Evolutionary conservation across 257 asterid species (phyloP), one percentile per base, ranked within the genome.

Genomic region (Solanum bukasovii): DNA sequence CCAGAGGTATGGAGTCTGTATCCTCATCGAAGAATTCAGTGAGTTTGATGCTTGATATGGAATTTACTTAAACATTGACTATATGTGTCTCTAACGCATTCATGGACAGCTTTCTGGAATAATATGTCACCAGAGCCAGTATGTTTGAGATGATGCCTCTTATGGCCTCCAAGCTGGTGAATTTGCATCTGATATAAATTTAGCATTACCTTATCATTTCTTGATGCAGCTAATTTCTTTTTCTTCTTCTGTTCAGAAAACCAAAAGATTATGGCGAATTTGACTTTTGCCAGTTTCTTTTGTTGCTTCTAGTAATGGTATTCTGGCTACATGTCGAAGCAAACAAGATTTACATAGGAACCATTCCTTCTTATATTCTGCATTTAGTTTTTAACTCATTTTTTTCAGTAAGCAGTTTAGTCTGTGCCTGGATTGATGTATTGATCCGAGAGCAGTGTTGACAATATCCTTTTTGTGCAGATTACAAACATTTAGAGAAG

Each of bases 401-500:
- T 49, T 49, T 86, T 59, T 75, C 74, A 29, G 84, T 40, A 23
- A 79, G 77, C 72, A 71, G 21, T 37, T 88, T 86, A 83, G 31
- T 29, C 83, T 86, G 37, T 85, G 87, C 96, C 93, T 89, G 68
- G 94, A 89, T 90, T 91, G 63, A 71, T n/a, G 37, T 73, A 33
- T 79, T 91, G 94, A 91, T 87, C 93, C 81, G 93, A 93, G 92
- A 87, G 56, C 88, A 68, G 84, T 92, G 91, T 94, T 93, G 77
- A 91, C 95, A 25, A 21, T 88, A 91, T 92, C 90, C 92, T 93
- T 94, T 90, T 93, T 91, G 91, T 95, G 98, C 98, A 94, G 97
- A 94, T 93, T 86, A 87, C 92, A 88, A 91, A 84, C 90, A 88
- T 89, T 81, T 90, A 88, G 87, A 88, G 87, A 93, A 68, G 93